Evolutionary conservation across 2,329 filamentous ascomycete genomes (phyloP), one percentile per base, ranked within the genome.

Genomic region (Apiospora hydei): DNA sequence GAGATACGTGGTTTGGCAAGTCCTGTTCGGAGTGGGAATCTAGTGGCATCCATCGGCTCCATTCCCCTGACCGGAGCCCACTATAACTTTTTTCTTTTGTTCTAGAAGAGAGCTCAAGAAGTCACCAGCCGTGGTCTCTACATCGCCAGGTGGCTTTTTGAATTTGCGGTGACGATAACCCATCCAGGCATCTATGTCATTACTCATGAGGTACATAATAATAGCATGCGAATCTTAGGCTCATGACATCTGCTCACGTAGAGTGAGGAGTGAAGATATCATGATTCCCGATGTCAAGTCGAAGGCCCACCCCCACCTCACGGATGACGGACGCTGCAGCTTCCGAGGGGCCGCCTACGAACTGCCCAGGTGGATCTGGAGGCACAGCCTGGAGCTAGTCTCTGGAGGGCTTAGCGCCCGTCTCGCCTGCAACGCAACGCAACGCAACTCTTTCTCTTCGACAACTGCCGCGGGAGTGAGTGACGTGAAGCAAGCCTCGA

Each of bases 241-340:
- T 38, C 30, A 21, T 38, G 38, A 11, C 53, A 61, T 2, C 53
- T 61, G 30, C 51, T 34, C 51, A 18, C 51, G 26, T 57, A 57
- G 24, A 7, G 18, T 49, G 26, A 18, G 8, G 14, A 61, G 21
- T 2, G 57, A 64, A 64, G 34, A 64, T 64, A 64, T 57, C 26
- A 18, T 16, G 24, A 34, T 64, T 64, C 26, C 51, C 51, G 16
- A 57, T 14, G 51, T 21, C 34, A 64, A n/a, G 57, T 14, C 10
- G 4, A 64, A 41, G 57, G 18, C 41, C 57, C 38, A 16, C 34
- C 38, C 18, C 57, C 30, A 34, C 26, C 30, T 6, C 53, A 38
- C 57, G 57, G 57, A 64, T 8, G 41, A n/a, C 57, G 57, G 57
- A 64, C 57, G 18, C 34, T 64, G 57, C n/a, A 41, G 57, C 34